Base-by-base conservation (phyloP, 345 rosid species). In the Cochlearia excelsa region DNA sequence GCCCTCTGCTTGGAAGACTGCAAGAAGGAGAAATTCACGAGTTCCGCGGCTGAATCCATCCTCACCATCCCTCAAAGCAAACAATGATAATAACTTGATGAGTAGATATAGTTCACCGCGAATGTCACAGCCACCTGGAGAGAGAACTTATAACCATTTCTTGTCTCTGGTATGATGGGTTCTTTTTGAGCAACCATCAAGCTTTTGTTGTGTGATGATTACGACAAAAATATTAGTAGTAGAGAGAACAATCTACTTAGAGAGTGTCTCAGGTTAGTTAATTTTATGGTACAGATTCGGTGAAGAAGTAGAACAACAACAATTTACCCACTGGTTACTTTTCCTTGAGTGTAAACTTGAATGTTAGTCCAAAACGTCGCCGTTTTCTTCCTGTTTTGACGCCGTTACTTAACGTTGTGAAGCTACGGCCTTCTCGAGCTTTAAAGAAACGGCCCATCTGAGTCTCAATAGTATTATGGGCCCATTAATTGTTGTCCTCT, bases 1-100 rank as follows among this genome's bases (percentile, higher is more conserved):
- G 46, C 78, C 86, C 54, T 79, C 86, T 27, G 87, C 90, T 4
- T 87, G 99, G 97, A 83, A 84, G 77, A 94, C 99, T 34, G 97
- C 97, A 23, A 81, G 91, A 66, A 81, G 99, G 67, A 85, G 86
- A 33, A 89, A 78, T 67, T 81, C 82, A 49, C 80, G 99, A 70
- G 79, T 82, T 46, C 97, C 88, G 30, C 90, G 96, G 44, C 75
- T 83, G 33, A 79, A n/a, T n/a, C n/a, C n/a, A n/a, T n/a, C n/a
- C n/a, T n/a, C n/a, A n/a, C n/a, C n/a, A n/a, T n/a, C n/a, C n/a
- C n/a, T n/a, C n/a, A n/a, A n/a, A n/a, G n/a, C n/a, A n/a, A n/a
- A 16, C 54, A 54, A 69, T 51, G 81, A 81, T 58, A 77, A 77
- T 55, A 68, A 72, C 74, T 44, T 71, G 33, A 49, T 51, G 46